These are phyloP conservation scores for Paramarasmius palmivorus DNA, from an alignment of 1,284 basidiomycete species.

Conservation along the genomic window DNA sequence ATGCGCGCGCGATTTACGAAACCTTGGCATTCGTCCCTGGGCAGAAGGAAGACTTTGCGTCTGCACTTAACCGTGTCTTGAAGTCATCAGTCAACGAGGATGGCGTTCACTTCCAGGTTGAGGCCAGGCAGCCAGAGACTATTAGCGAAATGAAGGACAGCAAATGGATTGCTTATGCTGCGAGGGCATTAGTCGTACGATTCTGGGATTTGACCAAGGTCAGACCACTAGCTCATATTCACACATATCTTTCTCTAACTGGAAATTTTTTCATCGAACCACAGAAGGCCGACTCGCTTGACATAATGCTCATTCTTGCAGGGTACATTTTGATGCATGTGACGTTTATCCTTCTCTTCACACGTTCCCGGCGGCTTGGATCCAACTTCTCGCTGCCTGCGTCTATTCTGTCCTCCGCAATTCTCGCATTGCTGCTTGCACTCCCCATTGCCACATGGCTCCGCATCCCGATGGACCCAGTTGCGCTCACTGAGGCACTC, in stretches of 20 bases:
- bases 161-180: conserved; percentile 87
- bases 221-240: conserved; percentile 19
- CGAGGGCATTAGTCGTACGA: conserved; percentile 74
- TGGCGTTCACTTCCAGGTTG: conserved; percentile 33
- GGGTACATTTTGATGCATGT: conserved; percentile 97
- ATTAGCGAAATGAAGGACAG: conserved; percentile 71
- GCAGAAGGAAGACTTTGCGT: conserved; percentile 48
- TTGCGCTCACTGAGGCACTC: conserved; percentile 91
- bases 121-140: conserved; percentile 43
- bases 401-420: conserved; percentile 83
- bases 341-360: conserved; percentile 90
- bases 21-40: conserved; percentile 61
- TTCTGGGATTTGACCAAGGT: conserved; percentile 90
- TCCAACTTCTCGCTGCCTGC: conserved; percentile 89
- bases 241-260: not conserved
- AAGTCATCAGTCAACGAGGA: conserved; percentile 27
- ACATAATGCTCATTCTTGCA: conserved; percentile 93
- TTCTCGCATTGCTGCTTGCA: conserved; percentile 86
- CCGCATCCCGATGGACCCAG: conserved; percentile 88
- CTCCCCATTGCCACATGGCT: conserved; percentile 85
- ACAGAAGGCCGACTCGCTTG: conserved; percentile 91
- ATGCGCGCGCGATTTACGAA: conserved; percentile 45
- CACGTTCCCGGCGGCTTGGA: conserved; percentile 84
- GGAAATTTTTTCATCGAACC: conserved; percentile 9
- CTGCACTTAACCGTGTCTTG: conserved; percentile 33